Conservation (phyloP, 768 basidiomycete genomes). For the Aureoboletus auriporus region DNA sequence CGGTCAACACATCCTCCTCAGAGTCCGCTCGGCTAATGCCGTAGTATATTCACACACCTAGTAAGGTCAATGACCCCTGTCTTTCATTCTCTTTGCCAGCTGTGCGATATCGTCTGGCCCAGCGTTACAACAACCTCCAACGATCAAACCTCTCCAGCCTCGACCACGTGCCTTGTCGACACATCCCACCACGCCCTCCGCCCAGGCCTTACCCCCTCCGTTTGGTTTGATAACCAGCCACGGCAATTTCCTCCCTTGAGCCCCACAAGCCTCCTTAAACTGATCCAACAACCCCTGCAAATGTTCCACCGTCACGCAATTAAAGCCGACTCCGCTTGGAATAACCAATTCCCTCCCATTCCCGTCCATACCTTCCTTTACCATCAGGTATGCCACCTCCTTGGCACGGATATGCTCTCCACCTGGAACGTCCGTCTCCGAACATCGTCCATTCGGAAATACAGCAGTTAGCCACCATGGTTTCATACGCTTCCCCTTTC, state of each 20-base stretch:
- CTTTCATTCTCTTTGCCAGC: background rate
- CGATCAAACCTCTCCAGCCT: constrained; percentile 48
- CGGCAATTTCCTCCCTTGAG: constrained; percentile 25
- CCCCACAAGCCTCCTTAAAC: constrained; percentile 28
- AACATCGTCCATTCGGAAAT: constrained; percentile 48
- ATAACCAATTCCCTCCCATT: constrained; percentile 15
- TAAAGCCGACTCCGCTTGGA: constrained; percentile 65
- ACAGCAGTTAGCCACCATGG: constrained; percentile 76
- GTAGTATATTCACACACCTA: constrained; percentile 14
- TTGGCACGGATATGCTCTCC: constrained; percentile 26
- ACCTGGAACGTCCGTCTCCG: constrained; percentile 34
- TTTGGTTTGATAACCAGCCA: constrained; percentile 74
- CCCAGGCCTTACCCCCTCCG: constrained; percentile 46
- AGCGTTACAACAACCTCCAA: constrained; percentile 71
- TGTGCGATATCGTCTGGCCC: constrained; percentile 47
- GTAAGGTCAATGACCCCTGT: constrained; percentile 10
- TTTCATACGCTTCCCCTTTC: constrained; percentile 33
- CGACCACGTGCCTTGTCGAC: constrained; percentile 18
- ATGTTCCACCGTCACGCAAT: constrained; percentile 57
- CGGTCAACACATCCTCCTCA: constrained; percentile 1
- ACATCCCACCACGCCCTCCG: constrained; percentile 24
- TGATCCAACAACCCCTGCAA: constrained; percentile 38
- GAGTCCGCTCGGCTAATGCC: constrained; percentile 24
- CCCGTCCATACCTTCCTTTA: constrained; percentile 22
- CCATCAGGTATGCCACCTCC: constrained; percentile 43